These are phyloP conservation scores for Ocimum tenuiflorum DNA, from an alignment of 257 asterid species.

Conservation along the genomic window DNA sequence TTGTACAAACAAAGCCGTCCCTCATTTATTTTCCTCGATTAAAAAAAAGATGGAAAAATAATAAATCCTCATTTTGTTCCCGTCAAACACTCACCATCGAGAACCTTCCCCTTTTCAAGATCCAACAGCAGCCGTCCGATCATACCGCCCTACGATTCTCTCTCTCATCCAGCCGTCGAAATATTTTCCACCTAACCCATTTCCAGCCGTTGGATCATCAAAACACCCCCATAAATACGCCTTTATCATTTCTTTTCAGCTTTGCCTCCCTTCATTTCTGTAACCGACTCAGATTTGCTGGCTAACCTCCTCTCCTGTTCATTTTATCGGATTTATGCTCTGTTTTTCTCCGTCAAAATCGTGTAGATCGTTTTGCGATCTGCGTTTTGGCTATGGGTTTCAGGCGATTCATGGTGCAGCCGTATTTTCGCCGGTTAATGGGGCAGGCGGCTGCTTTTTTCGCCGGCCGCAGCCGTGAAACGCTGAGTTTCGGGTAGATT, in stretches of 20 bases:
- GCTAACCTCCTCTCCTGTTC: too few species aligned
- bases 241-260: neutral
- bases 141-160: neutral
- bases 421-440: neutral
- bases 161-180: conserved; percentile 28
- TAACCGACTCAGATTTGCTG: neutral
- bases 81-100: conserved; percentile 21
- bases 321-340: neutral
- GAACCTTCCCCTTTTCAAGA: conserved; percentile 22
- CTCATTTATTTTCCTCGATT: too few species aligned
- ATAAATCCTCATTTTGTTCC: conserved; percentile 4
- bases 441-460: neutral
- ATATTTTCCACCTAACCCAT: neutral
- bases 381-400: conserved; percentile 30
- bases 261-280: neutral
- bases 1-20: neutral
- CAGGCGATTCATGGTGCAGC: neutral
- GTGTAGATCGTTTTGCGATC: conserved; percentile 33
- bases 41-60: too few species aligned
- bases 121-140: conserved; percentile 39
- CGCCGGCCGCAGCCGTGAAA: neutral
- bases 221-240: conserved; percentile 29
- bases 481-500: conserved; percentile 4
- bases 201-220: conserved; percentile 40
- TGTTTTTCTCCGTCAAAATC: neutral